Evolutionary conservation across 305 asterid genomes (phyloP).

Genomic region (Fraxinus greggii): DNA sequence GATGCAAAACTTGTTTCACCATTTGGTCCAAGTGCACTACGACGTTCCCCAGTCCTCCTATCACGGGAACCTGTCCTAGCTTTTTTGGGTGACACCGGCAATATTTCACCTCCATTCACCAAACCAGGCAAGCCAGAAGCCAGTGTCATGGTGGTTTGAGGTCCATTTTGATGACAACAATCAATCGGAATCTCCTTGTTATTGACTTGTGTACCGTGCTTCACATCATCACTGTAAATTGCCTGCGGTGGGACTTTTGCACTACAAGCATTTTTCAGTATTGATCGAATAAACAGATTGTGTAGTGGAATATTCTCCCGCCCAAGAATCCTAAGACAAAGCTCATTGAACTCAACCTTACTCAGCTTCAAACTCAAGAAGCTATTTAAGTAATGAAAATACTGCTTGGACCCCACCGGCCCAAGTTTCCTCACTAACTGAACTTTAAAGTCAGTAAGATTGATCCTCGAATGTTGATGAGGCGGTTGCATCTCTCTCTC

Average conservation of each 20-base stretch:
- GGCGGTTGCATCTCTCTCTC: constrained; percentile 68
- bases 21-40: constrained; percentile 53
- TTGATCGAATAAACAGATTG: constrained; percentile 72
- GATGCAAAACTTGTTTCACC: constrained; percentile 44
- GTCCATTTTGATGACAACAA: constrained; percentile 53
- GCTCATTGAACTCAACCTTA: constrained; percentile 73
- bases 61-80: constrained; percentile 58
- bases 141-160: constrained; percentile 38
- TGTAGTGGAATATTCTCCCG: constrained; percentile 76
- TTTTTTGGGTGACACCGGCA: constrained; percentile 66
- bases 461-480: constrained; percentile 66
- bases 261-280: constrained; percentile 62
- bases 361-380: constrained; percentile 69
- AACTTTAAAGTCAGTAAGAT: constrained; percentile 72
- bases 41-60: constrained; percentile 53
- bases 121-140: constrained; percentile 54
- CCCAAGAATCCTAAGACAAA: constrained; percentile 67
- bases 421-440: constrained; percentile 74
- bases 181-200: constrained; percentile 47
- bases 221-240: constrained; percentile 36
- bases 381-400: constrained; percentile 65
- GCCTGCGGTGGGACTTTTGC: constrained; percentile 60
- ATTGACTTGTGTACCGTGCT: constrained; percentile 32
- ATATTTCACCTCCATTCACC: constrained; percentile 58
- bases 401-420: constrained; percentile 71